Conservation (phyloP, 768 basidiomycete genomes). For the Hygrophorus russula region DNA sequence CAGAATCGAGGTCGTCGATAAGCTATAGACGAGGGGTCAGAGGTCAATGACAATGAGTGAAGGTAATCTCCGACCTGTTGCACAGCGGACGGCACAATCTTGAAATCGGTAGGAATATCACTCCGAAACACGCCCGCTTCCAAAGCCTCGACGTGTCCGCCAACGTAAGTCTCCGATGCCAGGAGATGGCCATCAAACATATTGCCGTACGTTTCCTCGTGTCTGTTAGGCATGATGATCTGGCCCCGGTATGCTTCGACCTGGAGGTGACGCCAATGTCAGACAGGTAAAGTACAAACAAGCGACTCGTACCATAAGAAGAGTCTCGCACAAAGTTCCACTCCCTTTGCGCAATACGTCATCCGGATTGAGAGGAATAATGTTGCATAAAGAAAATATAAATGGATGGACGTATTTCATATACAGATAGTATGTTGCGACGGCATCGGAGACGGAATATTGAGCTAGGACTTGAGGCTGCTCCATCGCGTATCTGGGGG, state of each 20-base stretch:
- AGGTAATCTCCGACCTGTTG: slow-evolving; percentile 48
- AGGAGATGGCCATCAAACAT: slow-evolving; percentile 97
- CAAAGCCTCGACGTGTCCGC: slow-evolving; percentile 96
- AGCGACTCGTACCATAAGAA: slow-evolving; percentile 71
- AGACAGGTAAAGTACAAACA: slow-evolving; percentile 1
- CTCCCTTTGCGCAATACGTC: slow-evolving; percentile 94
- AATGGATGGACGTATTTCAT: slow-evolving; percentile 99
- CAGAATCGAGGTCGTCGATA: slow-evolving; percentile 89
- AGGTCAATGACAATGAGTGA: slow-evolving; percentile 2
- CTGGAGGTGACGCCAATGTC: slow-evolving; percentile 26
- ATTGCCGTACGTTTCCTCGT: slow-evolving; percentile 84
- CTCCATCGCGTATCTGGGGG: slow-evolving; percentile 80
- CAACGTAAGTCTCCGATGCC: slow-evolving; percentile 96
- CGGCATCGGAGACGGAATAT: slow-evolving; percentile 99
- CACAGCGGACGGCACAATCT: slow-evolving; percentile 78
- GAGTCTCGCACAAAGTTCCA: slow-evolving; percentile 93
- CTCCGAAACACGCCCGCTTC: slow-evolving; percentile 98
- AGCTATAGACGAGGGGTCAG: slow-evolving; percentile 36
- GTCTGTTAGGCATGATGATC: slow-evolving; percentile 97
- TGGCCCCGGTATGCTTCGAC: slow-evolving; percentile 88
- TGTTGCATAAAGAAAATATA: slow-evolving; percentile 98
- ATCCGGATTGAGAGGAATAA: slow-evolving; percentile 93
- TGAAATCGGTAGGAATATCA: slow-evolving; percentile 92
- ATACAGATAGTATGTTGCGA: slow-evolving; percentile 99
- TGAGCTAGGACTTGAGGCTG: slow-evolving; percentile 91